phyloP scores from a whole-genome alignment of 305 asterid species.

The Plantago rigida region DNA sequence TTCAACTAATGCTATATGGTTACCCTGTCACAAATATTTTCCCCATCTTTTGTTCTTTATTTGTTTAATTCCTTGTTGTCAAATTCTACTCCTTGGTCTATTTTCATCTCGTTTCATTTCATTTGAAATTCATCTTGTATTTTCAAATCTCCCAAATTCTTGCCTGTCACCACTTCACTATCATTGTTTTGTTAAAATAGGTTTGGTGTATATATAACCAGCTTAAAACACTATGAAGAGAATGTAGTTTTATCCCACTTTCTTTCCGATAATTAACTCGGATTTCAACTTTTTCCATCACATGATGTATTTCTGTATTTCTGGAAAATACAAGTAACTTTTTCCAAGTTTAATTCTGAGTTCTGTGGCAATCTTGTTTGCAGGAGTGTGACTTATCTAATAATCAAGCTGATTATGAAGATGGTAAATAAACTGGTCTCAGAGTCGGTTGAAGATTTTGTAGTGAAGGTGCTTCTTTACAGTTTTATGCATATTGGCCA shows the following conservation, averaged over 20 bases:
- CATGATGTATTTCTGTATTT: background rate
- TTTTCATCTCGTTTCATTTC: too few species aligned
- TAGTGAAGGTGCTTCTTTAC: constrained; percentile 31
- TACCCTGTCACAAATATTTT: too few species aligned
- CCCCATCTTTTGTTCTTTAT: too few species aligned
- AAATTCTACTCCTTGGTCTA: too few species aligned
- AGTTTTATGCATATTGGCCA: constrained; percentile 22
- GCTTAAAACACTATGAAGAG: too few species aligned
- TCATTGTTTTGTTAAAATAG: background rate
- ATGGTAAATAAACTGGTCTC: constrained; percentile 36
- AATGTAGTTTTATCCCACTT: too few species aligned
- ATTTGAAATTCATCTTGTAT: too few species aligned
- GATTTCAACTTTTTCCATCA: background rate
- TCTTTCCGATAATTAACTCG: background rate
- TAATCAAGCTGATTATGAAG: constrained; percentile 30
- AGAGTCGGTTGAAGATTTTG: constrained; percentile 40
- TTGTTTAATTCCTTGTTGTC: too few species aligned
- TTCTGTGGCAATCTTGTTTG: constrained; percentile 4
- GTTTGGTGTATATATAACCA: too few species aligned
- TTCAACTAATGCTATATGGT: too few species aligned
- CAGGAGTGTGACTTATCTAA: constrained; percentile 30
- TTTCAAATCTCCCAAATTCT: too few species aligned
- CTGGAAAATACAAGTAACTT: background rate
- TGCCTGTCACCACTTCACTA: background rate
- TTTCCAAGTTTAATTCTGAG: constrained; percentile 17